A percentile compares a stretch with the other conserved stretches of the same genome.
Conservation (phyloP, 306 rosid genomes). For the Cucurbita pepo region DNA sequence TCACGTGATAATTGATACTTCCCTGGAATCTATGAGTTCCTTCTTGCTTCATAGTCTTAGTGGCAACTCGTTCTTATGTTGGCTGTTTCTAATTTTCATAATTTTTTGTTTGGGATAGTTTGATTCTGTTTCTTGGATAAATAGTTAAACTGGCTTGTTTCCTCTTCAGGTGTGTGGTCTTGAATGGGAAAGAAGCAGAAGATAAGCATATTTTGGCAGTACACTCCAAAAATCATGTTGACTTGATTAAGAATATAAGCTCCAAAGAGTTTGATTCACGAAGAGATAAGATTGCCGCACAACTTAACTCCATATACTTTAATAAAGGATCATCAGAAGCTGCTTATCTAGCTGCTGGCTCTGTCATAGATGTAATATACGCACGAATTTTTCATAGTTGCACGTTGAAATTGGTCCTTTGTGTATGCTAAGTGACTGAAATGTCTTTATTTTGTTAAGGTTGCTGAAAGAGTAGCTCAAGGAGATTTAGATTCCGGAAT, state of each 20-base stretch:
- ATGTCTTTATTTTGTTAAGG: conserved; percentile 25
- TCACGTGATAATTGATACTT: not conserved
- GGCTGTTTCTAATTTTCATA: not conserved
- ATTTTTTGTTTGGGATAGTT: not conserved
- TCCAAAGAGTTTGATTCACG: conserved; percentile 29
- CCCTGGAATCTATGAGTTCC: not conserved
- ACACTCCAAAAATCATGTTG: conserved; percentile 48
- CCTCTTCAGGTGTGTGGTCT: conserved; percentile 59
- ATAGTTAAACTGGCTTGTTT: not conserved
- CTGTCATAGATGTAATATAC: conserved; percentile 48
- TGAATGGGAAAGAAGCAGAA: conserved; percentile 66
- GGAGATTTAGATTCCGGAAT: conserved; percentile 65
- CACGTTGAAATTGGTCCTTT: not conserved
- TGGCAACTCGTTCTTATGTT: not conserved
- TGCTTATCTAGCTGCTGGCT: conserved; percentile 87
- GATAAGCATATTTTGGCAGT: conserved; percentile 36
- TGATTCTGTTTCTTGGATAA: not conserved
- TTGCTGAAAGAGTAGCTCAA: conserved; percentile 53
- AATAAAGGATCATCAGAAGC: conserved; percentile 77
- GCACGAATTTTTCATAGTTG: not conserved
- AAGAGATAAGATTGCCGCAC: conserved; percentile 29
- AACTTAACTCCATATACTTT: conserved; percentile 52
- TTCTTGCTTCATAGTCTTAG: not conserved
- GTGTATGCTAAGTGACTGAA: not conserved
- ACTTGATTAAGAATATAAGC: conserved; percentile 57